Evolutionary conservation across 1,284 basidiomycete genomes (phyloP).

Genomic region (Mycena citricolor): DNA sequence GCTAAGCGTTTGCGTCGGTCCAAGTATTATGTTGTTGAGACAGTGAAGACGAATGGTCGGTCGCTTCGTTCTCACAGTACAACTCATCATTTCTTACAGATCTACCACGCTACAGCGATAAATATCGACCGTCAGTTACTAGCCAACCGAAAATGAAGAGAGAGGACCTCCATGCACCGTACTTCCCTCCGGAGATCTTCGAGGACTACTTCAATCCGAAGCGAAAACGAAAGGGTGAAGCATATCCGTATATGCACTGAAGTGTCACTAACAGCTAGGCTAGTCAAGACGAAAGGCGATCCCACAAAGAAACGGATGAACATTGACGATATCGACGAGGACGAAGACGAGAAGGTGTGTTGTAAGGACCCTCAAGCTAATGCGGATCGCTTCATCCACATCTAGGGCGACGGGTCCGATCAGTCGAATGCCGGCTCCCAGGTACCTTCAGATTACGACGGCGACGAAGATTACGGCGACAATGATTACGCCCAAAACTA

Average conservation of each 20-base stretch:
- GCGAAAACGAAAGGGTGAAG: constrained; percentile 58
- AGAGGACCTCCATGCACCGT: constrained; percentile 67
- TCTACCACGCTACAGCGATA: constrained; percentile 75
- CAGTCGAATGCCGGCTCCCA: constrained; percentile 66
- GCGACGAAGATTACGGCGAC: constrained; percentile 80
- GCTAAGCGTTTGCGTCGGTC: constrained; percentile 61
- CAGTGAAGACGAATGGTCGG: constrained; percentile 62
- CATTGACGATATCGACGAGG: constrained; percentile 65
- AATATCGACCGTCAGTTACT: constrained; percentile 62
- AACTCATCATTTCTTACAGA: constrained; percentile 40
- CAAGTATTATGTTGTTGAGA: constrained; percentile 72
- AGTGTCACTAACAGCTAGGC: constrained; percentile 17
- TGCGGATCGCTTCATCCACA: constrained; percentile 50
- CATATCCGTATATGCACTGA: constrained; percentile 11
- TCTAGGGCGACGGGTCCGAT: constrained; percentile 63
- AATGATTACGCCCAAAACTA: constrained; percentile 85
- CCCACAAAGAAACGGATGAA: constrained; percentile 48
- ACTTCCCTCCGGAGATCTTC: constrained; percentile 76
- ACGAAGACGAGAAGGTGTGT: constrained; percentile 57
- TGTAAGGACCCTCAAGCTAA: constrained; percentile 22
- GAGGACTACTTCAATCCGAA: constrained; percentile 76
- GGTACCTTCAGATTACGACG: constrained; percentile 70
- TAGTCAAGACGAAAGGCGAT: constrained; percentile 26
- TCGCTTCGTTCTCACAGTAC: not conserved
- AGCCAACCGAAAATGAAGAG: constrained; percentile 65